Evolutionary conservation across 352 stramenopile species (phyloP).

Genomic region (Globisporangium megalacanthum): DNA sequence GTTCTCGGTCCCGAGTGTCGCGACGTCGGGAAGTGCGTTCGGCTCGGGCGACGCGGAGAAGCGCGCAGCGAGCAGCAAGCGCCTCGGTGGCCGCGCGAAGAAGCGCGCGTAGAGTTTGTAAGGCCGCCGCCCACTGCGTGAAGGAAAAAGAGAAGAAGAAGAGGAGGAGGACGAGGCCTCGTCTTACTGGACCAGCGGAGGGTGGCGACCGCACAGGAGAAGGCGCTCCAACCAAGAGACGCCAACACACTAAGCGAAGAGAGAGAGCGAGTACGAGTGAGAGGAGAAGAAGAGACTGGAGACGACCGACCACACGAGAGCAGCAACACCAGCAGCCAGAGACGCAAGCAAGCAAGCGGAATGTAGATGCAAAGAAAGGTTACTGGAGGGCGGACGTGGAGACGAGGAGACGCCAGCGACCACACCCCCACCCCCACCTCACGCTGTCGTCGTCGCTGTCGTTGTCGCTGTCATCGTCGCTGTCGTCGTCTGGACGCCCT

Average conservation of each 20-base stretch:
- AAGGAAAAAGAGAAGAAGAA: neutral
- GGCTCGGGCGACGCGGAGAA: conserved; percentile 7
- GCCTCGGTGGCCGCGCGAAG: conserved; percentile 10
- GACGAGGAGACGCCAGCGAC: neutral
- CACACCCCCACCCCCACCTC: too few relatives aligned
- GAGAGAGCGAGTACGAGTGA: neutral
- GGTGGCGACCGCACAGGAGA: conserved; percentile 1
- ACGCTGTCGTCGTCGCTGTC: too few relatives aligned
- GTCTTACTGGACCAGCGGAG: neutral
- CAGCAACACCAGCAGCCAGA: too few relatives aligned
- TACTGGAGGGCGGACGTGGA: too few relatives aligned
- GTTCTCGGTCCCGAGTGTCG: conserved; percentile 18
- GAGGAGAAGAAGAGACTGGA: neutral
- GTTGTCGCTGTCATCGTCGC: too few relatives aligned
- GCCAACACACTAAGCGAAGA: neutral
- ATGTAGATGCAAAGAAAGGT: too few relatives aligned
- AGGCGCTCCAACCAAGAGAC: neutral
- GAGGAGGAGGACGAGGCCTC: neutral
- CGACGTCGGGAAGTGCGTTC: conserved; percentile 31
- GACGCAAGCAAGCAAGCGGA: too few relatives aligned
- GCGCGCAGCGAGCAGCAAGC: conserved; percentile 13
- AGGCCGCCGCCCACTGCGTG: conserved; percentile 2
- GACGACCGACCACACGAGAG: too few relatives aligned
- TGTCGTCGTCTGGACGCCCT: too few relatives aligned
- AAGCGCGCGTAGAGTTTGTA: conserved; percentile 20